These are phyloP conservation scores for Immersiporthe knoxdaviesiana DNA, from an alignment of 2,329 filamentous ascomycete genomes.

Conservation along the genomic window DNA sequence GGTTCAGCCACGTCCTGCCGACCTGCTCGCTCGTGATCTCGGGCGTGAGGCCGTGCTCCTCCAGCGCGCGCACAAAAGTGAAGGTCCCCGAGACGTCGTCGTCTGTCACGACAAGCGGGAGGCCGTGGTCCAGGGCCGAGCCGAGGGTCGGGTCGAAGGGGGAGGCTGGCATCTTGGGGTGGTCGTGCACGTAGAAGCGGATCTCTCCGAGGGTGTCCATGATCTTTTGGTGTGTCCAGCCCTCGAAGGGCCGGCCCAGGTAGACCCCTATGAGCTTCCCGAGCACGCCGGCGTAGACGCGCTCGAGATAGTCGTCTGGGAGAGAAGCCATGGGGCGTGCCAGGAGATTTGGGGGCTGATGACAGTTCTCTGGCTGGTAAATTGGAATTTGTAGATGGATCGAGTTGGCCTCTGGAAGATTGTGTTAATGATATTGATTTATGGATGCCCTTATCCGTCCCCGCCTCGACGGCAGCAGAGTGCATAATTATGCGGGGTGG, in stretches of 20 bases:
- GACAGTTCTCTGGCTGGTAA: too few species aligned
- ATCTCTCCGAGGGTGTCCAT: conserved; percentile 38
- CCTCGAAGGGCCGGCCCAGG: conserved; percentile 43
- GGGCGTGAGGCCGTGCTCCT: conserved; percentile 35
- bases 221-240: conserved; percentile 42
- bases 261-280: conserved; percentile 45
- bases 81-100: conserved; percentile 43
- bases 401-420: too few species aligned
- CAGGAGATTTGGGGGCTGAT: too few species aligned
- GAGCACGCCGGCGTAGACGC: conserved; percentile 44
- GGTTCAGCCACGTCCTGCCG: conserved; percentile 40
- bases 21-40: conserved; percentile 32
- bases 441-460: too few species aligned
- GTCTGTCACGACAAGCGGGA: conserved; percentile 39
- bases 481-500: background rate
- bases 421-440: too few species aligned
- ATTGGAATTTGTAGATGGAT: background rate
- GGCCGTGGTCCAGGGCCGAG: conserved; percentile 25
- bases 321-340: conserved; percentile 6
- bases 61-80: conserved; percentile 41
- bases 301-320: conserved; percentile 38
- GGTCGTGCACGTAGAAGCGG: conserved; percentile 40
- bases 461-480: background rate
- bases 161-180: conserved; percentile 16
- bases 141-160: conserved; percentile 3